A percentile compares a stretch with the other conserved stretches of the same genome.
Conservation (phyloP, 139 green algal species). For the Picochlorum sp. region DNA sequence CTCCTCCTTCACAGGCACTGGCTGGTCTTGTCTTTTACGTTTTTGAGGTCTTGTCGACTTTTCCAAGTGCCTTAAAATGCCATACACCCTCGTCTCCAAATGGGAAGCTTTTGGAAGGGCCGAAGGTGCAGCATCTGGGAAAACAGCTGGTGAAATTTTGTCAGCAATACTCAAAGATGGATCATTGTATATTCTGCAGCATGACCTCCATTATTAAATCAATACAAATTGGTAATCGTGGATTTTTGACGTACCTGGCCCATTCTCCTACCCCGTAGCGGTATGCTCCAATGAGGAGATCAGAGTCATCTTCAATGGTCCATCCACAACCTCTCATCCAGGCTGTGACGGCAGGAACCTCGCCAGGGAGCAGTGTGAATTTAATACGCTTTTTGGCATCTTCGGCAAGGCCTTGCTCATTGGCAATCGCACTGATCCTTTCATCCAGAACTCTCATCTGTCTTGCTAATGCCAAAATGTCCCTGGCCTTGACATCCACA, state of each 20-base stretch:
- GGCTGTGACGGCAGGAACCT: background rate
- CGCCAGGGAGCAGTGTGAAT: slow-evolving; percentile 32
- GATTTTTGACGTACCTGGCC: slow-evolving; percentile 11
- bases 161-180: slow-evolving; percentile 45
- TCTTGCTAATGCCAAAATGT: slow-evolving; percentile 50
- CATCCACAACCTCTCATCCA: slow-evolving; percentile 48
- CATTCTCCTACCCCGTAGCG: slow-evolving; percentile 26
- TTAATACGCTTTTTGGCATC: slow-evolving; percentile 28
- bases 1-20: background rate
- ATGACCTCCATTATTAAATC: background rate
- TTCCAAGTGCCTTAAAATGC: slow-evolving; percentile 69
- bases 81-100: slow-evolving; percentile 73
- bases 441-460: slow-evolving; percentile 47
- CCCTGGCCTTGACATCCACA: slow-evolving; percentile 60
- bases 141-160: slow-evolving; percentile 53
- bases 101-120: slow-evolving; percentile 51
- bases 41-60: slow-evolving; percentile 10
- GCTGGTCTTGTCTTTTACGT: background rate
- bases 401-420: background rate
- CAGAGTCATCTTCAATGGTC: slow-evolving; percentile 63
- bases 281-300: slow-evolving; percentile 70
- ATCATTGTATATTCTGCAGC: slow-evolving; percentile 59
- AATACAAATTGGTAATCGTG: background rate
- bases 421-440: slow-evolving; percentile 22
- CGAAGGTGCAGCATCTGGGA: slow-evolving; percentile 17